Evolutionary conservation across 2,329 filamentous ascomycete species (phyloP).

Genomic region (Diaporthe sp.): DNA sequence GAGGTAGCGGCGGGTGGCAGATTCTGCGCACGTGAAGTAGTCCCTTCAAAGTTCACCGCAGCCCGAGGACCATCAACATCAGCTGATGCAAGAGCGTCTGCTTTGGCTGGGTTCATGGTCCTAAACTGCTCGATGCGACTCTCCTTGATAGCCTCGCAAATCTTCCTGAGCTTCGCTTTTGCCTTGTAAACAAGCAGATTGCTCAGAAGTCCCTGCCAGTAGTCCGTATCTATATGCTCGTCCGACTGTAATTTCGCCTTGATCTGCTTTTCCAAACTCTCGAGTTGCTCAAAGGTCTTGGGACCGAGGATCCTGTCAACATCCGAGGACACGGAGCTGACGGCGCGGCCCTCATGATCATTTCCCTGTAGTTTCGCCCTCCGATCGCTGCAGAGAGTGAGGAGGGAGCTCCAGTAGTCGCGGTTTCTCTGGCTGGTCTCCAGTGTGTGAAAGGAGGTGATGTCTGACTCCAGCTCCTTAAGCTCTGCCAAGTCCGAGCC

Average conservation of each 20-base stretch:
- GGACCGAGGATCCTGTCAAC: constrained; percentile 89
- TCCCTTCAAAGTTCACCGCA: constrained; percentile 55
- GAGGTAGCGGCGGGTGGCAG: constrained; percentile 41
- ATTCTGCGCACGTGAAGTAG: constrained; percentile 44
- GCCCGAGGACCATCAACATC: constrained; percentile 49
- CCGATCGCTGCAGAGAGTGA: constrained; percentile 84
- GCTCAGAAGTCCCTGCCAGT: constrained; percentile 93
- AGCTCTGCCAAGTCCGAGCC: constrained; percentile 77
- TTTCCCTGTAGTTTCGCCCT: constrained; percentile 74
- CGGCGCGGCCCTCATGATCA: constrained; percentile 77
- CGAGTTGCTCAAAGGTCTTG: constrained; percentile 89
- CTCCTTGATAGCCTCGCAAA: constrained; percentile 82
- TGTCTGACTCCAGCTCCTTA: constrained; percentile 84
- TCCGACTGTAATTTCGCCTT: constrained; percentile 87
- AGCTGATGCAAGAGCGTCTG: constrained; percentile 56
- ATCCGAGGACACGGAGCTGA: constrained; percentile 86
- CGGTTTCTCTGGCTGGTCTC: constrained; percentile 84
- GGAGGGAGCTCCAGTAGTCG: constrained; percentile 94
- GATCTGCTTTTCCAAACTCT: constrained; percentile 89
- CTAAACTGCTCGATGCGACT: constrained; percentile 77
- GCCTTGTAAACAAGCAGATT: constrained; percentile 93
- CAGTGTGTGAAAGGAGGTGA: constrained; percentile 82
- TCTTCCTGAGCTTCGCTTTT: constrained; percentile 83
- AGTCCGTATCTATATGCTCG: constrained; percentile 95
- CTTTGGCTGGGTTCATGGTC: constrained; percentile 77